A percentile compares a stretch with the other conserved stretches of the same genome.
These are phyloP conservation scores for Quercus wislizeni DNA, from an alignment of 306 rosid genomes.

Conservation along the genomic window DNA sequence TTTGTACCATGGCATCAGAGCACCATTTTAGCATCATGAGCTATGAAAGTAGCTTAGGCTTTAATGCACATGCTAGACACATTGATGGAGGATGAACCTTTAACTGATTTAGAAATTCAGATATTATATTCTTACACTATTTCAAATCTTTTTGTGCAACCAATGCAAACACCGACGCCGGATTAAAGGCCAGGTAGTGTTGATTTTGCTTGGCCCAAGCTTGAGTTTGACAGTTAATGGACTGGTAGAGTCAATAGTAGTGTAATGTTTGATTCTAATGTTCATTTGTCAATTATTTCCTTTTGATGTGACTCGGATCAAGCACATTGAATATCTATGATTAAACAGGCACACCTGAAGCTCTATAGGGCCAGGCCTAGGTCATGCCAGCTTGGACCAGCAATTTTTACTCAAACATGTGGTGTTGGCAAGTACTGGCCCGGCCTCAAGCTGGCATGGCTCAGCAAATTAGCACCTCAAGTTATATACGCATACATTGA, in stretches of 20 bases:
- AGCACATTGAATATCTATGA: background rate
- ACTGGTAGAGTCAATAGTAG: background rate
- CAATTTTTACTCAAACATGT: slow-evolving; percentile 4
- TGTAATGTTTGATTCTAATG: background rate
- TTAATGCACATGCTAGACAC: background rate
- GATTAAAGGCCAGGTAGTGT: background rate
- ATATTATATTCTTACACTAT: background rate
- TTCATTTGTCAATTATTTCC: background rate
- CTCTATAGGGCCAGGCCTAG: background rate
- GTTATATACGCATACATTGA: background rate
- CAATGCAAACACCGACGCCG: background rate
- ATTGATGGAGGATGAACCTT: background rate
- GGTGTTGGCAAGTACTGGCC: background rate
- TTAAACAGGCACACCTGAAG: background rate
- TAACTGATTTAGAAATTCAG: background rate
- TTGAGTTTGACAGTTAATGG: background rate
- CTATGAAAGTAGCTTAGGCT: background rate
- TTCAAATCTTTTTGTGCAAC: background rate
- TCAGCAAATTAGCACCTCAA: background rate
- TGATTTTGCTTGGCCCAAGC: background rate
- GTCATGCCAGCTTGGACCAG: background rate
- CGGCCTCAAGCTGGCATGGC: background rate
- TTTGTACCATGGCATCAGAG: background rate
- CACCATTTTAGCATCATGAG: background rate
- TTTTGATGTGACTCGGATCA: background rate